Evolutionary conservation across 306 rosid species (phyloP).

Genomic region (Dalbergia cultrata): DNA sequence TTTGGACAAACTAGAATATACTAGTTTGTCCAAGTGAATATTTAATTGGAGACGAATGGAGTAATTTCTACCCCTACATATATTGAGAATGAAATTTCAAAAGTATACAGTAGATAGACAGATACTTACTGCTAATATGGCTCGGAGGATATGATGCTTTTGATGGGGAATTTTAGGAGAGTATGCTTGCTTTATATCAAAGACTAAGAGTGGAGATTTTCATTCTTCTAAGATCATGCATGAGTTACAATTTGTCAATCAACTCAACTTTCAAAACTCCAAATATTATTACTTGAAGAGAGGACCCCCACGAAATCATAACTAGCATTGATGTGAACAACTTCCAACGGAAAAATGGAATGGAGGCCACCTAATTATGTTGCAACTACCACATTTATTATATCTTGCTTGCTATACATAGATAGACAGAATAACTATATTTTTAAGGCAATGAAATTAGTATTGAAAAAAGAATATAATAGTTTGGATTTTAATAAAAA

Average conservation of each 20-base stretch:
- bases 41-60: too few species aligned
- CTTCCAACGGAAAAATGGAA: constrained; percentile 20
- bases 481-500: too few species aligned
- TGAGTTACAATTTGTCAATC: background rate
- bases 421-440: background rate
- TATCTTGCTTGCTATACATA: background rate
- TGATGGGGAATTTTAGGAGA: background rate
- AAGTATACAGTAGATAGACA: background rate
- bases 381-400: constrained; percentile 43
- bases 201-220: background rate
- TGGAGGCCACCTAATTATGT: constrained; percentile 1
- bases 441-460: too few species aligned
- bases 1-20: too few species aligned
- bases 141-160: background rate
- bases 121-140: background rate
- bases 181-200: background rate
- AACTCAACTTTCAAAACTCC: background rate
- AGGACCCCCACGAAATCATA: background rate
- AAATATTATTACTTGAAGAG: background rate
- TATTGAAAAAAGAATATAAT: too few species aligned
- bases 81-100: background rate
- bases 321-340: constrained; percentile 26
- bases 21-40: too few species aligned
- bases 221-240: background rate
- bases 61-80: too few species aligned